A percentile compares a stretch with the other conserved stretches of the same genome.
Conservation (phyloP, 202 grass and related monocot genomes). For the Schoenoplectus triqueter region DNA sequence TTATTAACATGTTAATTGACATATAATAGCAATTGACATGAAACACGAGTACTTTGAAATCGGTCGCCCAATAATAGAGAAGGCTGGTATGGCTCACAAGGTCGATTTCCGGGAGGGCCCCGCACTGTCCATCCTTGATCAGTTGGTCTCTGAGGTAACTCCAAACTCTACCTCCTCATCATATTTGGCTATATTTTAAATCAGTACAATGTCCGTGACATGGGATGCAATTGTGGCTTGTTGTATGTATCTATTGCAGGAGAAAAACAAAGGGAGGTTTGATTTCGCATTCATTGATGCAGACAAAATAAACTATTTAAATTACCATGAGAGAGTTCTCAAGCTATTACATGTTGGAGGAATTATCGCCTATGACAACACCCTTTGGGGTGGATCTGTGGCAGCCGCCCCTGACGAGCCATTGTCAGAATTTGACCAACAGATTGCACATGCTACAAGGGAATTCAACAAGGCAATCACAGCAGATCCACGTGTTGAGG, state of each 20-base stretch:
- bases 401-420: conserved; percentile 38
- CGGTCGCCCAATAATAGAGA: conserved; percentile 56
- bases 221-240: neutral
- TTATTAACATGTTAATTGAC: neutral
- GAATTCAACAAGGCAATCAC: conserved; percentile 60
- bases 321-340: conserved; percentile 68
- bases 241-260: conserved; percentile 38
- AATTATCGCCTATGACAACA: conserved; percentile 78
- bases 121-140: conserved; percentile 43
- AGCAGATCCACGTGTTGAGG: conserved; percentile 53
- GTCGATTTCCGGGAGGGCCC: conserved; percentile 65
- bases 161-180: neutral
- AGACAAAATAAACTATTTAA: conserved; percentile 53
- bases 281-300: conserved; percentile 79
- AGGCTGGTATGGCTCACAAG: conserved; percentile 71
- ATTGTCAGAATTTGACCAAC: conserved; percentile 20
- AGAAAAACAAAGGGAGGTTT: conserved; percentile 45
- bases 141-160: conserved; percentile 55
- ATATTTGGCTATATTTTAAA: conserved; percentile 21
- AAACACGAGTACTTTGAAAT: conserved; percentile 56
- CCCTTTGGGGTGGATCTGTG: conserved; percentile 61
- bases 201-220: neutral
- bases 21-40: conserved; percentile 65
- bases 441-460: neutral
- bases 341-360: conserved; percentile 57